Base-by-base conservation (phyloP, 2,329 filamentous ascomycete genomes). In the Apiospora marii region DNA sequence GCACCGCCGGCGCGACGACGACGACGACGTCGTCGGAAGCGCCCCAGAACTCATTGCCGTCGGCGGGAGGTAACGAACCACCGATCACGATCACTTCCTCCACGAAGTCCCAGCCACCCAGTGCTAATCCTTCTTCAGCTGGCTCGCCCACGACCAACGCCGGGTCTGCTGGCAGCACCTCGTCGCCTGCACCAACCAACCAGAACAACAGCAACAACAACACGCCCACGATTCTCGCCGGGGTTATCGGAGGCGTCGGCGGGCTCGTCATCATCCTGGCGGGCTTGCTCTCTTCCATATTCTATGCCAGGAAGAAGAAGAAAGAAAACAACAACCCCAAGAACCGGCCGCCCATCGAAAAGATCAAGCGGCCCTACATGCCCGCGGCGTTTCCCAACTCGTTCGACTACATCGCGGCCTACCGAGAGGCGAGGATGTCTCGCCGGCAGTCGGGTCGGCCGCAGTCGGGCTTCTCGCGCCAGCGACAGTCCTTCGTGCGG, bases 211-310 rank as follows among this genome's bases (percentile, higher is more conserved):
- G 13, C 34, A 58, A 44, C 34, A 70, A 44, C 10, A 70, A 44
- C 30, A 37, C 78, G n/a, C 34, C 58, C 34, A 64, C 58, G 10
- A 64, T 64, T 14, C 58, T 64, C 19, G 58, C 58, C 34, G 58
- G 58, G 3, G 58, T 64, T 3, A 64, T 64, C 19, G 58, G 58
- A 0, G 58, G 58, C 10, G 58, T 64, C 1, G 58, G 58, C 4
- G 58, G 58, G 24, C 58, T 64, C 10, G 58, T 64, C 34, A 64
- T 64, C 58, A 64, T 64, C 34, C 34, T 64, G 19, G 30, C 58
- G 19, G 58, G 58, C 5, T 13, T 64, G 10, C 30, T 64, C 19
- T 64, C 58, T 10, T n/a, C 19, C 58, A 64, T 64, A 19, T 41
- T 64, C 19, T 64, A 41, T 6, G 30, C 34, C 30, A 37, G 34